Evolutionary conservation across 1,284 basidiomycete species (phyloP), one percentile per base, ranked within the genome.

Genomic region (Rhodotorula sp.): DNA sequence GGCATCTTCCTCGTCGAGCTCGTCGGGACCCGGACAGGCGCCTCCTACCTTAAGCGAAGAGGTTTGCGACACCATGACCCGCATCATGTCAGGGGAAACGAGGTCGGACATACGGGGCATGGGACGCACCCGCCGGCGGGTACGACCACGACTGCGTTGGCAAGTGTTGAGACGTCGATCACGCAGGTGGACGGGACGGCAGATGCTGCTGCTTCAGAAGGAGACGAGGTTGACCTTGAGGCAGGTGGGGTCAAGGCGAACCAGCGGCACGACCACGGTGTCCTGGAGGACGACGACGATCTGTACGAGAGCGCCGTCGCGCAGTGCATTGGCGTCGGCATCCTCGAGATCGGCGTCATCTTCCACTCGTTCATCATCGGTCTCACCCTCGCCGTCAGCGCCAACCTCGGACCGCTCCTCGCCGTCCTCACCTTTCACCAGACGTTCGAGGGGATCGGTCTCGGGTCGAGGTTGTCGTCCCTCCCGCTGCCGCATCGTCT

Each of bases 291-390:
- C 17, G 65, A 54, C 29, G 61, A 54, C 22, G 64, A 65, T 27
- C 68, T 81, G 10, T 77, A 83, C 48, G 83, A 87, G 63, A 81
- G 81, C 22, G 82, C 85, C 2, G 75, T 84, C 1, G 88, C 91
- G 1, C 92, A 97, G 80, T 83, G 96, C 59, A 84, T 98, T 56
- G 94, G 93, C 29, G 84, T 94, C 54, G 88, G 85, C 53, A 92
- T 94, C 72, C 84, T 95, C 68, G 92, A 87, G 79, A 95, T 98
- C 77, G 96, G 95, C 77, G 91, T 98, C 59, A 82, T 94, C 20
- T 83, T 99, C 70, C 94, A 96, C 79, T 90, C 61, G 44, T 79
- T 97, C 53, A 86, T 99, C 74, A 93, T 99, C 76, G 95, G 95
- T 1, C 82, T 99, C 32, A 98, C 95, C 0, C 87, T 99, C 57